Evolutionary conservation across 176 grass and related monocot species (phyloP), one percentile per base, ranked within the genome.

Genomic region (Themeda triandra): DNA sequence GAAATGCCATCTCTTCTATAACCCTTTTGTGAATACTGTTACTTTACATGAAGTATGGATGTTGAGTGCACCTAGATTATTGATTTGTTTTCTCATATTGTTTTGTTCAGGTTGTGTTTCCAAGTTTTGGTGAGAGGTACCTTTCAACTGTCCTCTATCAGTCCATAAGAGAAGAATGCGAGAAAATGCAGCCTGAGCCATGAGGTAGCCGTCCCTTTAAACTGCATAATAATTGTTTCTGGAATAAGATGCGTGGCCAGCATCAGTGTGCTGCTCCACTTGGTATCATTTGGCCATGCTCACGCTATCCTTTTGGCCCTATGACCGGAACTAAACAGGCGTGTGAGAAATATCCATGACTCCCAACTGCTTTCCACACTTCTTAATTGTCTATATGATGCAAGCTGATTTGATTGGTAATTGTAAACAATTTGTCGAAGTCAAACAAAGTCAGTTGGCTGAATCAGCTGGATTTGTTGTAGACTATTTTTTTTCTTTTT

Each of bases 61-160:
- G 33, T 67, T 12, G 37, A 51, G n/a, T n/a, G n/a, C 60, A 65
- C 27, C 67, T 78, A 18, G 17, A 39, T 75, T 35, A 70, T 69
- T 45, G 5, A 14, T 79, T 8, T 39, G 49, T 42, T 12, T 78
- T 30, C 6, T 56, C 78, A 44, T 39, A 64, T 63, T 31, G 17
- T 80, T 77, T 64, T 80, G 65, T 28, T 83, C 83, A 98, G 96
- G 91, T 95, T 79, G 64, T 98, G 5, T 95, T 98, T 68, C 96
- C 96, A 0, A 98, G 96, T 83, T 95, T 98, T 84, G 96, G 96
- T 18, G 96, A 98, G 92, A 90, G 96, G 75, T 98, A 98, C 72
- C 91, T 98, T 19, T 98, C 96, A 0, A 87, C 93, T 13, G 83
- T 86, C 69, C 89, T 98, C 24, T 98, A 94, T 58, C 91, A 98